These are phyloP conservation scores for Grammothele lineata DNA, from an alignment of 768 basidiomycete species.

Conservation along the genomic window DNA sequence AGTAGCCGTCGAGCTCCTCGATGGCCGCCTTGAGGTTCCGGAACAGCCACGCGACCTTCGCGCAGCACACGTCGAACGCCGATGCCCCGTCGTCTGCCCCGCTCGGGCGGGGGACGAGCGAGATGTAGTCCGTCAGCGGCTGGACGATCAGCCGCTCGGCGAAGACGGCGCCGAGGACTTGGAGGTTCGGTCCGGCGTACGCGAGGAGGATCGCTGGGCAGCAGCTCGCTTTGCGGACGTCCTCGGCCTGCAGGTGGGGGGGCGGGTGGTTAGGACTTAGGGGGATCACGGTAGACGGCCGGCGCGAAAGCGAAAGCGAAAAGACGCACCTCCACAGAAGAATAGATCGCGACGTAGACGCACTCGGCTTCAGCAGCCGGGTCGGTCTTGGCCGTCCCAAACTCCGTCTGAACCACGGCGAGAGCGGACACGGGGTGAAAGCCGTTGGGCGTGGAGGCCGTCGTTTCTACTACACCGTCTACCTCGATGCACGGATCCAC, in stretches of 20 bases:
- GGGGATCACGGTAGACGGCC: too few relatives aligned
- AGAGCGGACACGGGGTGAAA: too few relatives aligned
- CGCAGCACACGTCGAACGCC: background rate
- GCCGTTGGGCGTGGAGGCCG: too few relatives aligned
- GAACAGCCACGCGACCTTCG: constrained; percentile 10
- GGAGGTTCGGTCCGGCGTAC: constrained; percentile 17
- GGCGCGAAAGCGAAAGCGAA: too few relatives aligned
- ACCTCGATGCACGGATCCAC: too few relatives aligned
- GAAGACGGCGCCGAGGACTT: constrained; percentile 18
- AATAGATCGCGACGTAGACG: constrained; percentile 7
- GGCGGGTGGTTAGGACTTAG: too few relatives aligned
- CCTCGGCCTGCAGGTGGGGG: constrained; percentile 5
- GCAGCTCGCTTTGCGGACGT: constrained; percentile 14
- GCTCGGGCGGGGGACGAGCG: background rate
- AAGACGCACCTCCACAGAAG: constrained; percentile 2
- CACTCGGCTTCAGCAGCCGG: constrained; percentile 10
- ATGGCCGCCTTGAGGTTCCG: background rate
- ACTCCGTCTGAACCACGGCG: background rate
- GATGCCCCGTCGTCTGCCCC: background rate
- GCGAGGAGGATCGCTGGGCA: constrained; percentile 20
- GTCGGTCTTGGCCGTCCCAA: constrained; percentile 10
- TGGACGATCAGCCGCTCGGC: constrained; percentile 16
- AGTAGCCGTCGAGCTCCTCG: constrained; percentile 7
- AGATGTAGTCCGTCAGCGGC: constrained; percentile 16
- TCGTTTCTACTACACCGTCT: too few relatives aligned